Base-by-base conservation (phyloP, 2,329 filamentous ascomycete genomes). In the Aspergillus sp. region DNA sequence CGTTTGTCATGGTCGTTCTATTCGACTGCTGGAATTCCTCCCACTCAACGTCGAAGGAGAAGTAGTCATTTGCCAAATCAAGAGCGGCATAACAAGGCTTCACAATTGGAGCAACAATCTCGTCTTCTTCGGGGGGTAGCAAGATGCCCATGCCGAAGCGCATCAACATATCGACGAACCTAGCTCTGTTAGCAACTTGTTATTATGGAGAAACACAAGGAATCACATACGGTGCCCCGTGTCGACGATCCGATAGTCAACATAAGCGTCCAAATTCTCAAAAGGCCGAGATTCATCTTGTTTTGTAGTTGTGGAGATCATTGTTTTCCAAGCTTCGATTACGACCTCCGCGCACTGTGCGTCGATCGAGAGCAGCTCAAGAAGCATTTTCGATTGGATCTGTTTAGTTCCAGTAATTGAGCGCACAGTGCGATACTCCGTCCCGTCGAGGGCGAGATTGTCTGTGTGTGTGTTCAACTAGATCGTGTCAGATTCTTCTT, bases 271-370 rank as follows among this genome's bases (percentile, higher is more conserved):
- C n/a, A 53, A 39, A 2, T 27, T 45, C 2, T 15, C 5, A 33
- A 53, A 57, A 2, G 47, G 20, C n/a, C 46, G 49, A 5, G 53
- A 45, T 27, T 57, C 55, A 32, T 57, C 53, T 7, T 50, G 44
- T 12, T 51, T 44, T 0, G 51, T 51, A 2, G 54, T 57, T 9
- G 54, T 57, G 7, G 45, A 33, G 32, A 57, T 46, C 53, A 55
- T 57, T 7, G 48, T 49, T 27, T 55, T 57, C 54, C 54, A 56
- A 1, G 49, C 41, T 13, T 50, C 37, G 6, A 55, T 52, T 2
- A 57, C 49, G 0, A 55, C 49, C 15, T 57, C 46, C 9, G 49
- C 54, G 43, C 54, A 57, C 2, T 33, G 30, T 10, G 7, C 15
- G 5, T 39, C 17, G 10, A 39, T 39, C 2, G 37, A 22, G 15